Evolutionary conservation across 768 basidiomycete genomes (phyloP).

Genomic region (Tricholoma saponaceum): DNA sequence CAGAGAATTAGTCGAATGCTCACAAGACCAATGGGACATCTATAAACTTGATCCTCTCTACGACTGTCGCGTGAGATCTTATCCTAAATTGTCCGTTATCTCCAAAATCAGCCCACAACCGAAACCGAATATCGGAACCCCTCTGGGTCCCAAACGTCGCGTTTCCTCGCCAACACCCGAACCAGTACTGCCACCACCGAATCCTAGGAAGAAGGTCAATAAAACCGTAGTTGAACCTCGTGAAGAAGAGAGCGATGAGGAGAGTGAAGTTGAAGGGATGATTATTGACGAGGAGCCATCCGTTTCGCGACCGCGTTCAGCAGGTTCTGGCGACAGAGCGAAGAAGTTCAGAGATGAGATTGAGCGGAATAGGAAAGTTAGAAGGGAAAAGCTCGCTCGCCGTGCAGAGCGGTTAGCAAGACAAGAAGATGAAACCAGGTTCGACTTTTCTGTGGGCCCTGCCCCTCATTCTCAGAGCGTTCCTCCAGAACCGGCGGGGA

Average conservation of each 20-base stretch:
- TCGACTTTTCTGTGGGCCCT: slow-evolving; percentile 15
- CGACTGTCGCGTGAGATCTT: slow-evolving; percentile 51
- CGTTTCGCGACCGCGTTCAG: slow-evolving; percentile 11
- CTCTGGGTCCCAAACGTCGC: slow-evolving; percentile 15
- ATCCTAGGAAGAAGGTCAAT: slow-evolving; percentile 1
- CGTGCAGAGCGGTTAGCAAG: slow-evolving; percentile 21
- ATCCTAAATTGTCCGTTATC: slow-evolving; percentile 35
- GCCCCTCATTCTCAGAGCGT: slow-evolving; percentile 15
- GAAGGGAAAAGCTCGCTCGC: slow-evolving; percentile 26
- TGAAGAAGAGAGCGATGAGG: slow-evolving; percentile 28
- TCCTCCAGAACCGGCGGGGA: slow-evolving; percentile 25
- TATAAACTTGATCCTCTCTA: slow-evolving; percentile 80
- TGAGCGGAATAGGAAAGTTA: slow-evolving; percentile 27
- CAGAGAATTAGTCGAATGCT: slow-evolving; percentile 47
- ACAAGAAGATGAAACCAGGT: slow-evolving; percentile 11
- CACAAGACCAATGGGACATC: slow-evolving; percentile 83
- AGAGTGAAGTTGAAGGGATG: slow-evolving; percentile 52
- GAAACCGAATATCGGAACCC: slow-evolving; percentile 8
- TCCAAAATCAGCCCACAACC: slow-evolving; percentile 19
- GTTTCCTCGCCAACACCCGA: slow-evolving; percentile 9
- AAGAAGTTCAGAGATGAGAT: slow-evolving; percentile 29
- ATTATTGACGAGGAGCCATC: slow-evolving; percentile 33
- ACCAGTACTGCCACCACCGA: neutral
- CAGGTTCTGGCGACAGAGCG: slow-evolving; percentile 15
- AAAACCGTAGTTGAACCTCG: slow-evolving; percentile 4